These are phyloP conservation scores for Lactarius pseudohatsudake DNA, from an alignment of 768 basidiomycete genomes.

Conservation along the genomic window DNA sequence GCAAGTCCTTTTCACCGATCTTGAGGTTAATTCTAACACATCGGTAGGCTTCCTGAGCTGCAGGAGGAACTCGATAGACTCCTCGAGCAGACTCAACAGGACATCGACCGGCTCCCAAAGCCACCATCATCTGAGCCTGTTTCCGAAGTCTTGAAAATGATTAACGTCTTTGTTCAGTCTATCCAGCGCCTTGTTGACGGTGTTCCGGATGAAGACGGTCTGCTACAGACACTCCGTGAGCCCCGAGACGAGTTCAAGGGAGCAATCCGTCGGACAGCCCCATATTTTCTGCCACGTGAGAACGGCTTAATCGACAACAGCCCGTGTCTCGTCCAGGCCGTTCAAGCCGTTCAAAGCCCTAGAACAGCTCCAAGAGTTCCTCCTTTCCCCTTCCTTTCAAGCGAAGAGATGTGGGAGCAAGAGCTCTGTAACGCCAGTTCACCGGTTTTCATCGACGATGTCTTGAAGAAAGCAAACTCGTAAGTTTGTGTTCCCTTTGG, in stretches of 20 bases:
- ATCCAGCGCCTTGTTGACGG: slow-evolving; percentile 50
- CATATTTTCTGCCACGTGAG: slow-evolving; percentile 53
- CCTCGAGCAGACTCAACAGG: slow-evolving; percentile 39
- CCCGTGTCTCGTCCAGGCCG: too few species aligned
- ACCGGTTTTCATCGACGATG: slow-evolving; percentile 49
- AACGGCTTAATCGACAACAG: too few species aligned
- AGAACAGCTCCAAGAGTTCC: neutral
- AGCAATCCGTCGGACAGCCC: slow-evolving; percentile 50
- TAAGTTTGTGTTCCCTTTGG: slow-evolving; percentile 32
- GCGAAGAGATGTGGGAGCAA: slow-evolving; percentile 42
- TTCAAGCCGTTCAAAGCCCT: too few species aligned
- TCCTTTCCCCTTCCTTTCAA: slow-evolving; percentile 37
- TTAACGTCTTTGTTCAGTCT: slow-evolving; percentile 47
- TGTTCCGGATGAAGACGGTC: slow-evolving; percentile 47
- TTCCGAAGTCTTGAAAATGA: slow-evolving; percentile 48
- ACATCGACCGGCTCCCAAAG: slow-evolving; percentile 41
- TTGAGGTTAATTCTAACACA: neutral
- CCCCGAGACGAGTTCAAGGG: slow-evolving; percentile 47
- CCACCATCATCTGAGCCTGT: slow-evolving; percentile 54
- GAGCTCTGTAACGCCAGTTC: slow-evolving; percentile 11
- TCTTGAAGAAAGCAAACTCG: slow-evolving; percentile 45
- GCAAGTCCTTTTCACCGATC: neutral
- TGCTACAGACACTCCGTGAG: slow-evolving; percentile 54
- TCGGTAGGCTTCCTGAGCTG: slow-evolving; percentile 58
- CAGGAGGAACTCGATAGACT: slow-evolving; percentile 51